Conservation (phyloP, 1,284 basidiomycete species). For the Trichosporon sp. region DNA sequence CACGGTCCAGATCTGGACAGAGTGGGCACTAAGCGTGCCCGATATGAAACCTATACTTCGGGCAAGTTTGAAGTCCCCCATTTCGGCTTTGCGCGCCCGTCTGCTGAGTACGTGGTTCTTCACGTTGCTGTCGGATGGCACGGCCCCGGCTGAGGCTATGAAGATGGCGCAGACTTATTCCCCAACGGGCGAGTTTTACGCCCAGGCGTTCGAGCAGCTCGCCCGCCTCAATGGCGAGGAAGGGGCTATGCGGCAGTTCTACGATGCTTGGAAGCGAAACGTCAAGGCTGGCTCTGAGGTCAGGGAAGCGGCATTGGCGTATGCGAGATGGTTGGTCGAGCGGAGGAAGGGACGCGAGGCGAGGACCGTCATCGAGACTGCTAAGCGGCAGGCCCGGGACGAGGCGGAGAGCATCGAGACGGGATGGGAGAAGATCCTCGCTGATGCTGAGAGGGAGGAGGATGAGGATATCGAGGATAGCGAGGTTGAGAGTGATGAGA, state of each 20-base stretch:
- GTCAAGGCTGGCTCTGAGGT: constrained; percentile 16
- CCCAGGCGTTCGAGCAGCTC: constrained; percentile 22
- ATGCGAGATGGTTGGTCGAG: constrained; percentile 25
- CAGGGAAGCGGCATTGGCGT: constrained; percentile 25
- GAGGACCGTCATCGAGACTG: constrained; percentile 22
- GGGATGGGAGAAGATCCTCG: constrained; percentile 20
- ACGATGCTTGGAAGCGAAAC: constrained; percentile 27
- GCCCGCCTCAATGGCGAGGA: constrained; percentile 11
- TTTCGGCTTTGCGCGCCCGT: constrained; percentile 23
- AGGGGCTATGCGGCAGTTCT: constrained; percentile 21
- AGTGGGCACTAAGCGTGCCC: constrained; percentile 24
- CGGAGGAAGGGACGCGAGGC: constrained; percentile 26
- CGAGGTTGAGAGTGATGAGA: constrained; percentile 17
- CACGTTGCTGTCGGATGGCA: constrained; percentile 7
- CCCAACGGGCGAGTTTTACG: constrained; percentile 23
- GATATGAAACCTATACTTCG: constrained; percentile 14
- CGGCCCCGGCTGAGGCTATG: not conserved
- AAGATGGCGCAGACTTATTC: constrained; percentile 20
- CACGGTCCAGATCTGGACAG: constrained; percentile 25
- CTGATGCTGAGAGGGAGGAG: constrained; percentile 11
- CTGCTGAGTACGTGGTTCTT: constrained; percentile 21
- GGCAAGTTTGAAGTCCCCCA: constrained; percentile 20
- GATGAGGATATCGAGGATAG: constrained; percentile 14
- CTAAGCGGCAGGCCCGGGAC: constrained; percentile 25
- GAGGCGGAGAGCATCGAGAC: constrained; percentile 23